phyloP scores from a whole-genome alignment of 345 rosid species.

The Corchorus capsularis region DNA sequence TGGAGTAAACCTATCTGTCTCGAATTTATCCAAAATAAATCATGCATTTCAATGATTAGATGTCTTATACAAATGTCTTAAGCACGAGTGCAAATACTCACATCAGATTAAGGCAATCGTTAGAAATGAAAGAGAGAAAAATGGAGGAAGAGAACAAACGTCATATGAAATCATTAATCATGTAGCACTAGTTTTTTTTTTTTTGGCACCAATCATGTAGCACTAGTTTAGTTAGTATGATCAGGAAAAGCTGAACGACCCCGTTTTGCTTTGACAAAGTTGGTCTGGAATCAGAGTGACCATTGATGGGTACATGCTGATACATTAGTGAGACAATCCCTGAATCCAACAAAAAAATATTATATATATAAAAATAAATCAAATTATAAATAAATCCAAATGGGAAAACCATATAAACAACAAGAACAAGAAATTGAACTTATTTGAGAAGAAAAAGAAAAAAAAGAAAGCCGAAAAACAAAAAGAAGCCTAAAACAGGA shows the following conservation, averaged over 20 bases:
- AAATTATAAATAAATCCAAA: constrained; percentile 23
- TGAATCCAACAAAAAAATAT: constrained; percentile 8
- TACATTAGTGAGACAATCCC: constrained; percentile 32
- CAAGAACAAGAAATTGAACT: not conserved
- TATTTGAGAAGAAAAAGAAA: constrained; percentile 3
- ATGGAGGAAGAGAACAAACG: not conserved
- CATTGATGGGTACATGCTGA: constrained; percentile 27
- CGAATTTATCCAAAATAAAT: too few species aligned
- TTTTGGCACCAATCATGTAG: too few species aligned
- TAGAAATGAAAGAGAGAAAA: not conserved
- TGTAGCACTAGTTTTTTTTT: constrained; percentile 8
- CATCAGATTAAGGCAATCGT: too few species aligned
- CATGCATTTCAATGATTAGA: too few species aligned
- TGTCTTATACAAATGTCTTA: too few species aligned
- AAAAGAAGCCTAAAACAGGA: constrained; percentile 45
- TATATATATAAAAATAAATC: too few species aligned
- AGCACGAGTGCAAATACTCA: too few species aligned
- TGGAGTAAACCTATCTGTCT: too few species aligned
- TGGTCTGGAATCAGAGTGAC: constrained; percentile 3
- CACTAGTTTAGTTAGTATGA: not conserved
- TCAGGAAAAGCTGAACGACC: not conserved
- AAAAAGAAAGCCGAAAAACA: constrained; percentile 36
- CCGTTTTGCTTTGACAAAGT: constrained; percentile 19
- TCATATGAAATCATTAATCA: not conserved
- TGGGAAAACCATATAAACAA: constrained; percentile 15